Evolutionary conservation across 352 stramenopile genomes (phyloP).

Genomic region (Globisporangium barbulae): DNA sequence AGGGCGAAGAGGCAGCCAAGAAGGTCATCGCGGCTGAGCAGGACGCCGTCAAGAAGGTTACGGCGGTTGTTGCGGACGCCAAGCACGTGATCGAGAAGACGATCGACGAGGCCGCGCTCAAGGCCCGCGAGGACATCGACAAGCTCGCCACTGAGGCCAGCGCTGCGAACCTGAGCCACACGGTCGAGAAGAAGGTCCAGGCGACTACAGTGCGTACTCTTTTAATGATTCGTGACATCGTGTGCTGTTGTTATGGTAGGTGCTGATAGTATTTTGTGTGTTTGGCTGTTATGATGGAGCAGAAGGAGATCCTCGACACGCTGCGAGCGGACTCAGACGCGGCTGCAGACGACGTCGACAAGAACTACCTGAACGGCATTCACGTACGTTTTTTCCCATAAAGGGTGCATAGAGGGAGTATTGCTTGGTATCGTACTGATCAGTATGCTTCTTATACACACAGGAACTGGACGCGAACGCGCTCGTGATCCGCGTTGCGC

Average conservation of each 20-base stretch:
- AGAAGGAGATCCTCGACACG: constrained; percentile 64
- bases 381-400: constrained; percentile 33
- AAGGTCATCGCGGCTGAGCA: constrained; percentile 11
- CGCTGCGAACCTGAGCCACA: constrained; percentile 34
- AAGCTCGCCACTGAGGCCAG: constrained; percentile 51
- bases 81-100: constrained; percentile 50
- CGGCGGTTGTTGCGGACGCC: constrained; percentile 22
- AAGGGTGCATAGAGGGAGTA: background rate
- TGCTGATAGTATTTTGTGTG: constrained; percentile 6
- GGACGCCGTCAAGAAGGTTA: constrained; percentile 12
- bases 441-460: background rate
- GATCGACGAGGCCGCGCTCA: constrained; percentile 53
- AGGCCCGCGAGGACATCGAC: constrained; percentile 58
- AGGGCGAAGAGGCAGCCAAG: constrained; percentile 27
- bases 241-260: background rate
- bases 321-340: constrained; percentile 60
- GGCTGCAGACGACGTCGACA: constrained; percentile 57
- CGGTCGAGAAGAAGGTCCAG: constrained; percentile 67
- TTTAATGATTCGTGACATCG: background rate
- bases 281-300: constrained; percentile 1
- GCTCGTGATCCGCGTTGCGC: constrained; percentile 71
- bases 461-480: constrained; percentile 70
- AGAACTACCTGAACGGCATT: constrained; percentile 70
- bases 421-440: constrained; percentile 4
- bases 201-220: constrained; percentile 45